Evolutionary conservation across 345 rosid genomes (phyloP), one percentile per base, ranked within the genome.

Genomic region (Aethionema arabicum): DNA sequence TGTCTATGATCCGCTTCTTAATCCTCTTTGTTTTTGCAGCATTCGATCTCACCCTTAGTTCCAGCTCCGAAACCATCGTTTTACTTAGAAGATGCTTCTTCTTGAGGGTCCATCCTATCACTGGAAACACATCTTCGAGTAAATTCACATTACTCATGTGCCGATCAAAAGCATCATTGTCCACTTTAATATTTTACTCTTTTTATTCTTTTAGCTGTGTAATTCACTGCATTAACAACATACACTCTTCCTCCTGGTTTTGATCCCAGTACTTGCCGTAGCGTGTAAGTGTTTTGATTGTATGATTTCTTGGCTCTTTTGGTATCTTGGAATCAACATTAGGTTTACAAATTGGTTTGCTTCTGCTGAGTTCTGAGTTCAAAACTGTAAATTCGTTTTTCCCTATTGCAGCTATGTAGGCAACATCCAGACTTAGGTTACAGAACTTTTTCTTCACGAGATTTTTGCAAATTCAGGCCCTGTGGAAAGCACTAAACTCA

Each of bases 241-340:
- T n/a, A n/a, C n/a, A n/a, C n/a, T 78, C 86, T 89, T 82, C 98
- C 98, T 83, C 95, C 97, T 74, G 99, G 99, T 82, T 90, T 93
- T 78, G 99, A 90, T 87, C 96, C 90, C 59, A 85, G 78, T 68
- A 78, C 85, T 84, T 93, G 99, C 85, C 90, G 96, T 82, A 90
- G 99, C 78, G 91, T 93, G 99, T 93, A 85, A 93, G 97, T 85
- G 70, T 80, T 78, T 72, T 29, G 8, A 39, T 65, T 63, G 14
- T 52, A n/a, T 44, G n/a, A 13, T 13, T 14, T 13, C 41, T 10
- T 21, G 27, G 27, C 27, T 15, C 11, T 14, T 65, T 35, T 56
- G n/a, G 59, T 68, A 2, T 15, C 11, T 31, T 58, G 15, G 16
- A 30, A 50, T 8, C 49, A 38, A 40, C 27, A 5, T 57, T 14